These are phyloP conservation scores for Clathrus columnatus DNA, from an alignment of 768 basidiomycete species.

Conservation along the genomic window DNA sequence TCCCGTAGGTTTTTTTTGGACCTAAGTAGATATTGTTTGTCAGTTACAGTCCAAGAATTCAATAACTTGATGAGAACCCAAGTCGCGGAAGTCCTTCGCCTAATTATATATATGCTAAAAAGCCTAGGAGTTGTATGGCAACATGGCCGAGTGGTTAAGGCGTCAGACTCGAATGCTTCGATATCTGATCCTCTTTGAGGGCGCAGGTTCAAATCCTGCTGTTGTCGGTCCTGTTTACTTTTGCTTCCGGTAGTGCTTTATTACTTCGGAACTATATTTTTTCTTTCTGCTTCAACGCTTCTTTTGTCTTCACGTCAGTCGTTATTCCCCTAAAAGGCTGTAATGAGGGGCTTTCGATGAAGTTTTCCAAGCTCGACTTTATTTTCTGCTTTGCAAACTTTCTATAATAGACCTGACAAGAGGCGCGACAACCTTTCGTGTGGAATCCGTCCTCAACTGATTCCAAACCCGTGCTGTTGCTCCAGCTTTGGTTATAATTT, in stretches of 20 bases:
- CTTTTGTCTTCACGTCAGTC: neutral
- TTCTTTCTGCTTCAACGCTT: neutral
- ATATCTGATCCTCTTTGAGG: slow-evolving; percentile 12
- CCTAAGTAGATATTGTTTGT: too few species aligned
- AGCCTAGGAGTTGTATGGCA: neutral
- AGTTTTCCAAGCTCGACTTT: neutral
- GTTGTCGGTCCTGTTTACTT: slow-evolving; percentile 1
- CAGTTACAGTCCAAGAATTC: too few species aligned
- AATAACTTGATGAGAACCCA: too few species aligned
- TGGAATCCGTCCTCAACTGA: slow-evolving; percentile 55
- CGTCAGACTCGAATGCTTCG: slow-evolving; percentile 8
- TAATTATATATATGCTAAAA: neutral
- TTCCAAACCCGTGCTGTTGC: slow-evolving; percentile 47
- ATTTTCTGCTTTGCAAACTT: slow-evolving; percentile 9
- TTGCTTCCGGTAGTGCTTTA: too few species aligned
- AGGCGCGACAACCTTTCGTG: slow-evolving; percentile 61
- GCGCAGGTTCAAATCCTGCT: slow-evolving; percentile 13
- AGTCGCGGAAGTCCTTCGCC: too few species aligned
- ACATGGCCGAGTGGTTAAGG: slow-evolving; percentile 13
- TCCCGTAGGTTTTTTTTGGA: too few species aligned
- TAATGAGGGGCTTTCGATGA: neutral
- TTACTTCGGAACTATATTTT: neutral
- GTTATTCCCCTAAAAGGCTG: neutral
- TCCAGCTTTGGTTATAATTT: slow-evolving; percentile 12
- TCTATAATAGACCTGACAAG: slow-evolving; percentile 55